phyloP scores from a whole-genome alignment of 805 yeast genomes.

The Metschnikowia aberdeeniae region DNA sequence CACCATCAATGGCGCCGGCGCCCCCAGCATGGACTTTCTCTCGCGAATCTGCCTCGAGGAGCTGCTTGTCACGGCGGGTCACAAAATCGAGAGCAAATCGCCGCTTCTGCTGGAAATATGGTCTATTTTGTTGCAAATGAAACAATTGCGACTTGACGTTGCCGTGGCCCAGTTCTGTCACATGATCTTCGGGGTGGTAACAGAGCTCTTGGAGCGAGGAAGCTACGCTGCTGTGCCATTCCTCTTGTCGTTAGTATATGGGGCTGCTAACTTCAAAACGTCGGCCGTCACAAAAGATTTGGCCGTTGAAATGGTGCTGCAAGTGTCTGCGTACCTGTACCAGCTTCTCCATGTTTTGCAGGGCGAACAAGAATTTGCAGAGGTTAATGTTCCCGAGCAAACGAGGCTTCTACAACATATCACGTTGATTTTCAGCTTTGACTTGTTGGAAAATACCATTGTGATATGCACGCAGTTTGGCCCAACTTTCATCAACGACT shows the following conservation, averaged over 20 bases:
- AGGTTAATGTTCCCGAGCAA: conserved; percentile 27
- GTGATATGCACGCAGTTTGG: conserved; percentile 25
- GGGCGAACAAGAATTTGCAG: conserved; percentile 9
- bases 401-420: conserved; percentile 47
- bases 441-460: conserved; percentile 49
- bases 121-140: conserved; percentile 40
- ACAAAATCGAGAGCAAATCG: conserved; percentile 22
- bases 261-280: conserved; percentile 55
- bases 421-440: conserved; percentile 48
- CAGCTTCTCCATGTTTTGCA: conserved; percentile 23
- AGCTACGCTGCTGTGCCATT: conserved; percentile 52
- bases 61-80: conserved; percentile 10
- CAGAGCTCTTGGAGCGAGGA: conserved; percentile 20
- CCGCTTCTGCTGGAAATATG: conserved; percentile 43
- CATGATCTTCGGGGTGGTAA: conserved; percentile 23
- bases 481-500: conserved; percentile 12
- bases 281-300: conserved; percentile 48
- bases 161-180: conserved; percentile 40
- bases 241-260: conserved; percentile 53
- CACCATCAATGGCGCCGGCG: conserved; percentile 33
- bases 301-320: conserved; percentile 16
- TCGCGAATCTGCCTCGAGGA: conserved; percentile 27
- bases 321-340: conserved; percentile 17
- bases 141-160: conserved; percentile 47
- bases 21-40: conserved; percentile 30